These are phyloP conservation scores for Pseudomicrostroma phylloplanum DNA, from an alignment of 1,284 basidiomycete species.

Conservation along the genomic window DNA sequence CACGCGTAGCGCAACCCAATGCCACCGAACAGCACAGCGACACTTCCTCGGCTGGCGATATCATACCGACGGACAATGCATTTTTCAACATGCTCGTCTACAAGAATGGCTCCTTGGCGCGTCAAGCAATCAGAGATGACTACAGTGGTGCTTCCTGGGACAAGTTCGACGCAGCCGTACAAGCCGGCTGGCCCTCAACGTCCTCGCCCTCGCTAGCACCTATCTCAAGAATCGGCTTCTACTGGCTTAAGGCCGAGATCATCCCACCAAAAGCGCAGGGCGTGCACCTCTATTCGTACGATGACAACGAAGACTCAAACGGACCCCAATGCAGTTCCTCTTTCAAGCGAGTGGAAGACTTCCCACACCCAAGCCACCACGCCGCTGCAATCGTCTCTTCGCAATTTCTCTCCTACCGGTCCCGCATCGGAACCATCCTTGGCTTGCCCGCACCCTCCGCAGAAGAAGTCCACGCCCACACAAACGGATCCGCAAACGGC, in stretches of 20 bases:
- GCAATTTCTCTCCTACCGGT: conserved; percentile 72
- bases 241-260: conserved; percentile 76
- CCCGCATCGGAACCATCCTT: conserved; percentile 62
- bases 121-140: conserved; percentile 70
- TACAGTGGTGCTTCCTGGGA: conserved; percentile 65
- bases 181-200: conserved; percentile 20
- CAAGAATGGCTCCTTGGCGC: conserved; percentile 53
- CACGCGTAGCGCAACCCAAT: conserved; percentile 18
- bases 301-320: conserved; percentile 23
- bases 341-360: too few species aligned
- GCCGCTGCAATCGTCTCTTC: conserved; percentile 79
- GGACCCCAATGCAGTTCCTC: too few species aligned
- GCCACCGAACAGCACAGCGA: conserved; percentile 18
- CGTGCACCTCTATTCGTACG: conserved; percentile 59
- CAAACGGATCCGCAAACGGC: conserved; percentile 1
- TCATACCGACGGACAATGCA: conserved; percentile 6
- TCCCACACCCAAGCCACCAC: conserved; percentile 51
- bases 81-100: conserved; percentile 56
- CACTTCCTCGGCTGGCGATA: conserved; percentile 10
- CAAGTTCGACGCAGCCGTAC: conserved; percentile 65
- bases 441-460: neutral
- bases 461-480: neutral
- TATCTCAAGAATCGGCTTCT: conserved; percentile 56
- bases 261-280: conserved; percentile 67
- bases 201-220: neutral